Conservation (phyloP, 2,329 filamentous ascomycete species). For the Raffaelea albimanens region DNA sequence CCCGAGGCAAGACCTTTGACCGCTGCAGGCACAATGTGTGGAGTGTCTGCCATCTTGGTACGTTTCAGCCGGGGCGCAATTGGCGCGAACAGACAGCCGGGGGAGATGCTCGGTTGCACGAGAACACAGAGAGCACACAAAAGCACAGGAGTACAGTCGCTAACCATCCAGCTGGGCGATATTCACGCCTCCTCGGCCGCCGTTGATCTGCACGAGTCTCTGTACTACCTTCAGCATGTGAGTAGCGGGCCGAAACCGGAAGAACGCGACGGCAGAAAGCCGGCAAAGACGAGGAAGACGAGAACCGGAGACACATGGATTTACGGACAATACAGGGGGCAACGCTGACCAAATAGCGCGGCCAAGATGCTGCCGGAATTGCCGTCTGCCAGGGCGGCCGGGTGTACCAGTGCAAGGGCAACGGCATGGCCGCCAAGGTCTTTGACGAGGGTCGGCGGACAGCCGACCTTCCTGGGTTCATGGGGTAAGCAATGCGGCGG, state of each 20-base stretch:
- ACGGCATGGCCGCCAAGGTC: conserved; percentile 65
- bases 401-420: conserved; percentile 84
- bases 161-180: conserved; percentile 45
- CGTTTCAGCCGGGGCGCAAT: conserved; percentile 1
- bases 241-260: too few relatives aligned
- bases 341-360: conserved; percentile 34
- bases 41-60: conserved; percentile 11
- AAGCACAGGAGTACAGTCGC: too few relatives aligned
- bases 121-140: too few relatives aligned
- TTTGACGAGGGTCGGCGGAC: conserved; percentile 67
- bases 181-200: conserved; percentile 38
- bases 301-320: background rate
- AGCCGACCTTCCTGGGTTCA: conserved; percentile 68
- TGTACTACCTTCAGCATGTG: conserved; percentile 59
- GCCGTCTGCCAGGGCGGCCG: conserved; percentile 67
- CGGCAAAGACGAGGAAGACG: background rate
- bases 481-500: conserved; percentile 41
- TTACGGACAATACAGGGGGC: background rate
- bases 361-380: conserved; percentile 84
- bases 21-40: conserved; percentile 11
- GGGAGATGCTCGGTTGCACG: too few relatives aligned
- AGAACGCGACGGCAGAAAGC: background rate
- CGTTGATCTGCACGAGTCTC: conserved; percentile 58
- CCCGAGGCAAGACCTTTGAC: too few relatives aligned
- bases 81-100: too few relatives aligned